These are phyloP conservation scores for Lactuca sativa DNA, from an alignment of 129 eudicot species.

Conservation along the genomic window DNA sequence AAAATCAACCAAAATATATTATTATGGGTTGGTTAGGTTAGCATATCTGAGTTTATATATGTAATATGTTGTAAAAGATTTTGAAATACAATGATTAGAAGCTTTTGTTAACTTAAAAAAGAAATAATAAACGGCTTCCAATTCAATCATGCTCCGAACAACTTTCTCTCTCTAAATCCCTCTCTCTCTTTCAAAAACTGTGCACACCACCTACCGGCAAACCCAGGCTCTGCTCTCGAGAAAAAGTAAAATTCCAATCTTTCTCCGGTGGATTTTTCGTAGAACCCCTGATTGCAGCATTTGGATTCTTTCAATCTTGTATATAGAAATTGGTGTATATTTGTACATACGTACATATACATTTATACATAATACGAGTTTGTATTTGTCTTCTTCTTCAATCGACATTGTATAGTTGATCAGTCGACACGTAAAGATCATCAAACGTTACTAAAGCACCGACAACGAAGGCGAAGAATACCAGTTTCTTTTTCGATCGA, in stretches of 20 bases:
- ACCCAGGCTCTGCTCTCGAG: conserved; percentile 22
- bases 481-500: conserved; percentile 11
- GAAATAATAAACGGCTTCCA: conserved; percentile 17
- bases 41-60: too few relatives aligned
- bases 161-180: conserved; percentile 22
- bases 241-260: conserved; percentile 24
- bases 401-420: conserved; percentile 13
- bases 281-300: conserved; percentile 18
- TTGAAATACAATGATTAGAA: conserved; percentile 1
- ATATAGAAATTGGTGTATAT: conserved; percentile 4
- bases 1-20: too few relatives aligned
- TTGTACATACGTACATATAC: conserved; percentile 5
- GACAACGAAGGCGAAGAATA: conserved; percentile 2
- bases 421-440: conserved; percentile 12
- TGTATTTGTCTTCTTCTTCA: conserved; percentile 13
- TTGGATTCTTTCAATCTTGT: conserved; percentile 1
- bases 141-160: conserved; percentile 28
- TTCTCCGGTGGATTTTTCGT: conserved; percentile 16
- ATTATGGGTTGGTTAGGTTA: too few relatives aligned
- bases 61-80: background rate
- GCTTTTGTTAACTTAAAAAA: background rate
- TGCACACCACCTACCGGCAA: conserved; percentile 17
- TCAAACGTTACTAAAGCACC: background rate
- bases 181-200: conserved; percentile 6
- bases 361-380: conserved; percentile 1